Evolutionary conservation across 345 rosid genomes (phyloP), one percentile per base, ranked within the genome.

Genomic region (Alliaria petiolata): DNA sequence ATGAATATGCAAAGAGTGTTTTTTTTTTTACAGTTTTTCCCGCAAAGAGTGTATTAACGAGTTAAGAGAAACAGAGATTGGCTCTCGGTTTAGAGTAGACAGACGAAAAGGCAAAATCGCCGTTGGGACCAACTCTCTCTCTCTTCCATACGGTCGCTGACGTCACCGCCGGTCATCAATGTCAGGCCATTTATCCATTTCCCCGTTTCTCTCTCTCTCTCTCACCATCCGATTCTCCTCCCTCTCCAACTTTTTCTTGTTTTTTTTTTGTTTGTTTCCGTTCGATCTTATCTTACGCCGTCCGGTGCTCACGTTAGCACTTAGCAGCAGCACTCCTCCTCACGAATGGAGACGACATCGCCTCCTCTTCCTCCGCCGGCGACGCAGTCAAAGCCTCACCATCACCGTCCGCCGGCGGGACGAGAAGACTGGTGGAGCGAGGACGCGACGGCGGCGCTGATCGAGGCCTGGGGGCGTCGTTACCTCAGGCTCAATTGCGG

Each of bases 381-480:
- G 44, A 39, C 60, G 25, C 75, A 25, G 47, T 16, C 73, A 4
- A 62, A 75, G 31, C 58, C 66, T 4, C 58, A 30, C 66, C 76
- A 17, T 35, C 76, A 39, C 40, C 78, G 74, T 61, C 14, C 49
- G 36, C 62, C 71, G 40, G 42, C 79, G 57, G 86, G 86, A 62
- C 84, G 96, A 31, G 99, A 91, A 65, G 97, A 93, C 76, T 91
- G 96, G 78, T 93, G 99, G 99, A 87, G 86, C 70, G 96, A 87
- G 56, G 91, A 73, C 35, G 96, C 96, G 25, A 91, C 95, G 39
- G 80, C 55, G 36, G 83, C 87, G 19, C 87, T 95, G 22, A 79
- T 95, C 63, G 85, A 88, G 58, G 90, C 91, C 3, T 95, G 99
- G 97, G 96, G 97, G 2, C 78, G 80, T 38, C 93, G 96, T 10